Base-by-base conservation (phyloP, 2,329 filamentous ascomycete species). In the Fusarium agapanthi region DNA sequence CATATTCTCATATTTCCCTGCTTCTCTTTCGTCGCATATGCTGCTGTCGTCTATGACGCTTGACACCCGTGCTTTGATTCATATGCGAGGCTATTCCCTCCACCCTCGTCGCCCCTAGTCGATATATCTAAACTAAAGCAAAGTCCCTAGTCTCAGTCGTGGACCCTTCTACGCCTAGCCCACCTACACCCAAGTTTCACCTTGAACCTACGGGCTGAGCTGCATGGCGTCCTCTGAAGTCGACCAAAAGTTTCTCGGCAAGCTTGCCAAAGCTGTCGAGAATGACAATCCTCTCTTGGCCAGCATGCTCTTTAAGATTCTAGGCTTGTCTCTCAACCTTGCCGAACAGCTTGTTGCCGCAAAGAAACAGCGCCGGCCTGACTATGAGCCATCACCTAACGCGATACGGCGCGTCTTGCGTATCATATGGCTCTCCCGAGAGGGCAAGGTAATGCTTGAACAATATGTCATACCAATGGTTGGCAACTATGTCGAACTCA, bases 231-330 rank as follows among this genome's bases (percentile, higher is more conserved):
- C 95, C 80, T 96, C 95, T 69, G 94, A 97, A 84, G 94, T 98
- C 71, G 96, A 99, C 82, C 95, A 97, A 85, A 99, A 98, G 85
- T 97, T 97, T 83, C 88, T 99, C 78, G 95, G 94, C 84, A 92
- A 91, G 80, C 91, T 97, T 80, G 95, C 96, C 80, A 93, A 91
- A 83, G 88, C 91, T 69, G 95, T 94, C 75, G 91, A 92, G 79
- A 85, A 88, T 67, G 91, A 93, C 76, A 96, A 95, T 79, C 91
- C 93, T 7, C 87, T 95, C 24, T 88, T 98, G 50, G 93, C 93
- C 13, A 88, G 89, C 26, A 95, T 94, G 80, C 88, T 99, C 51
- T 98, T 95, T 83, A 96, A 96, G 81, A 91, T 98, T 44, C 88
- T 98, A 16, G 96, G 96, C 2, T 88, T 98, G 20, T 97, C 95